Conservation (phyloP, 2,329 filamentous ascomycete genomes). For the Didymosphaeria variabile region DNA sequence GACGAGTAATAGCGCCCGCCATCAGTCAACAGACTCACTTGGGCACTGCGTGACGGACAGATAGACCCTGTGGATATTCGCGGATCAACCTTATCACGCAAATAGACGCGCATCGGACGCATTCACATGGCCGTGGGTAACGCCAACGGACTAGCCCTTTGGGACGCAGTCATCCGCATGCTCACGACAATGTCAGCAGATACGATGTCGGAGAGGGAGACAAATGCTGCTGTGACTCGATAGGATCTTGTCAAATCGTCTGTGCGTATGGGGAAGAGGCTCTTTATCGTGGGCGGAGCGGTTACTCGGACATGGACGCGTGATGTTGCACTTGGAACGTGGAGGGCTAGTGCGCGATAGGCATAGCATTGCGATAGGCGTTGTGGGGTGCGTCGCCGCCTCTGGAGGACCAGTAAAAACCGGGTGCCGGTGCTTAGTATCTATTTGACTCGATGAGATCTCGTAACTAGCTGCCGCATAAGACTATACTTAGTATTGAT, state of each 20-base stretch:
- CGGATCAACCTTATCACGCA: not conserved
- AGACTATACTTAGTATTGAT: not conserved
- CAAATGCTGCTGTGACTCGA: conserved; percentile 35
- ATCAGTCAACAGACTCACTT: not conserved
- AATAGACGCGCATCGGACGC: not conserved
- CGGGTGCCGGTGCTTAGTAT: not conserved
- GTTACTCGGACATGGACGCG: not conserved
- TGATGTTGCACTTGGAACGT: conserved; percentile 1
- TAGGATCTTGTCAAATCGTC: conserved; percentile 38
- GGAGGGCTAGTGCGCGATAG: not conserved
- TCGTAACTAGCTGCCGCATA: conserved; percentile 5
- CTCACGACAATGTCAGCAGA: conserved; percentile 14
- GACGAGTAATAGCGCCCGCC: conserved; percentile 10
- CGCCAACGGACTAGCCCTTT: not conserved
- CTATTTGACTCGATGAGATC: conserved; percentile 12
- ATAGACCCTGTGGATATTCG: conserved; percentile 16
- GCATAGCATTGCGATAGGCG: conserved; percentile 1
- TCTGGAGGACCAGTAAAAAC: not conserved
- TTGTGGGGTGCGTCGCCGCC: conserved; percentile 10
- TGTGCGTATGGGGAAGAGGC: conserved; percentile 22
- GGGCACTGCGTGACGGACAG: not conserved
- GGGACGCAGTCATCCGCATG: not conserved
- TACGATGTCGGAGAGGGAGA: conserved; percentile 19
- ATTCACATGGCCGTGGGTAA: conserved; percentile 15
- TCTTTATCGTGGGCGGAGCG: conserved; percentile 29